Evolutionary conservation across 2,329 filamentous ascomycete species (phyloP).

Genomic region (Anthostomella pinea): DNA sequence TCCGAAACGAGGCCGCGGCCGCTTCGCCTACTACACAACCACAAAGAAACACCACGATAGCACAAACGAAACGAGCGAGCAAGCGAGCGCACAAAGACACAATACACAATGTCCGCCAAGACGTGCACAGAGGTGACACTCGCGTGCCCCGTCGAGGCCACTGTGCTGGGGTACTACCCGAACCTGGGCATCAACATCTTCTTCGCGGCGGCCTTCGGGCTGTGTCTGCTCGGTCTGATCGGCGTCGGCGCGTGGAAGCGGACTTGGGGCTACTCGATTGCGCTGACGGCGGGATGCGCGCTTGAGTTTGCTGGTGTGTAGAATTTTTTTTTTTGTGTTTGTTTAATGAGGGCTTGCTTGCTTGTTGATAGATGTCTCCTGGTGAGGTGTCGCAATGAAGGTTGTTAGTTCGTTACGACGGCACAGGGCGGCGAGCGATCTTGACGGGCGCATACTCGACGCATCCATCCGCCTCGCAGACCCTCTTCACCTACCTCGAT

Average conservation of each 20-base stretch:
- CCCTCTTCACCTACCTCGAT: neutral
- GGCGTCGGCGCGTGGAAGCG: slow-evolving; percentile 45
- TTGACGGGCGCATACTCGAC: no score
- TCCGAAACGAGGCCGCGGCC: no score
- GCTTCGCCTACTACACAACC: no score
- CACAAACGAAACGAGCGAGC: no score
- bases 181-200: slow-evolving; percentile 55
- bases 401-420: no score
- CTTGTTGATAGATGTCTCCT: neutral
- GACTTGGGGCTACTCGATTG: slow-evolving; percentile 54
- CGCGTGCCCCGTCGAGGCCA: slow-evolving; percentile 49
- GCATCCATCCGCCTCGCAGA: no score
- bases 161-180: slow-evolving; percentile 55
- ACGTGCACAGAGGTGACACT: slow-evolving; percentile 39
- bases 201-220: slow-evolving; percentile 48
- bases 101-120: slow-evolving; percentile 22
- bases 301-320: slow-evolving; percentile 49
- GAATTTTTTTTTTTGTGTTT: neutral
- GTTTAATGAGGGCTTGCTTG: no score
- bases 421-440: no score
- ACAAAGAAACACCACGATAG: no score
- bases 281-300: slow-evolving; percentile 47
- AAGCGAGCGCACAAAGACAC: slow-evolving; percentile 10
- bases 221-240: slow-evolving; percentile 41
- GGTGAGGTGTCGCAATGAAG: neutral